These are phyloP conservation scores for Phytophthora sojae DNA, from an alignment of 352 stramenopile species.

Conservation along the genomic window DNA sequence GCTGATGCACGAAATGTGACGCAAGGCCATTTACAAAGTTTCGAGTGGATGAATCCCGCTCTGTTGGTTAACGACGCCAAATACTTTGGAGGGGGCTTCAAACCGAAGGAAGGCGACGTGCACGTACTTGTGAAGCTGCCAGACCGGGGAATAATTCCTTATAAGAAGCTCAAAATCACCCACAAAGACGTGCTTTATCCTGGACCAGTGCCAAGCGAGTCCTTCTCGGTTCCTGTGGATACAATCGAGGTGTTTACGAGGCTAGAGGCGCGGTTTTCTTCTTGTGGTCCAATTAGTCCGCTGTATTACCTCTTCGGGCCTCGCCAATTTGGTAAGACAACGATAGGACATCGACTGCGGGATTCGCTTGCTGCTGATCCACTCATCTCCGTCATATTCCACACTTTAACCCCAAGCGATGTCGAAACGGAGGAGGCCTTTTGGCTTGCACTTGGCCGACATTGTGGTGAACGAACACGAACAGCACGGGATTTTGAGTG, in stretches of 20 bases:
- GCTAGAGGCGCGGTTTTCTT: neutral
- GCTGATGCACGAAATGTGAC: neutral
- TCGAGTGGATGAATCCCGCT: neutral
- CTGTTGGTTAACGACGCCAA: too few relatives aligned
- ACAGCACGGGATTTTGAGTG: neutral
- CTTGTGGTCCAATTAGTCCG: neutral
- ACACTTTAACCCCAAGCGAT: neutral
- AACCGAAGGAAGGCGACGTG: too few relatives aligned
- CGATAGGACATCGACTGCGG: constrained; percentile 19
- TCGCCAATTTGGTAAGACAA: constrained; percentile 36
- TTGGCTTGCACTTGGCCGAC: constrained; percentile 6
- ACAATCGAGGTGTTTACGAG: neutral
- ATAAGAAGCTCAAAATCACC: too few relatives aligned
- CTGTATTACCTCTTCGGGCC: constrained; percentile 29
- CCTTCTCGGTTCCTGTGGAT: neutral
- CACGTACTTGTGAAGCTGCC: too few relatives aligned
- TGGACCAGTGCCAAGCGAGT: neutral
- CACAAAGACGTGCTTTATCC: neutral
- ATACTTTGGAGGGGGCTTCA: too few relatives aligned
- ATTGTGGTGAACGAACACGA: neutral
- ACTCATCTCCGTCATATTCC: neutral
- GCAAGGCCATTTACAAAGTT: neutral
- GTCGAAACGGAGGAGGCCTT: constrained; percentile 5
- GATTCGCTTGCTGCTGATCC: constrained; percentile 16
- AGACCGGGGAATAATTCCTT: too few relatives aligned